Evolutionary conservation across 2,329 filamentous ascomycete species (phyloP).

Genomic region (Colletotrichum coccodes): DNA sequence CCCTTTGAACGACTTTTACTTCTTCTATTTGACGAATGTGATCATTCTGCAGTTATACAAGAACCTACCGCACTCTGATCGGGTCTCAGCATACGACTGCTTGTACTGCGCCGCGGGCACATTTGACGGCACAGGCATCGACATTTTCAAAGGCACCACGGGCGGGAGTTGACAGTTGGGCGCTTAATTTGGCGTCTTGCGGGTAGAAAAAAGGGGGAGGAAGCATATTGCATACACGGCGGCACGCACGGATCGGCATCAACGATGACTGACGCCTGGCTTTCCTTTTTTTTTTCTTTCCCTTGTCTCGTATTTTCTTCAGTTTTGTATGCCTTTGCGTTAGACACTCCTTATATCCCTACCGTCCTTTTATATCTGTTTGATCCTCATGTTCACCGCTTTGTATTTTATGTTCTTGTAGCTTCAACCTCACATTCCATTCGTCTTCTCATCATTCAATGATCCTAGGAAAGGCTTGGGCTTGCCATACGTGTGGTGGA

Average conservation of each 20-base stretch:
- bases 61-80: neutral
- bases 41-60: neutral
- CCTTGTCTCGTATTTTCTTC: neutral
- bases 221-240: constrained; percentile 17
- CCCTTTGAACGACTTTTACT: constrained; percentile 1
- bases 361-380: neutral
- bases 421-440: neutral
- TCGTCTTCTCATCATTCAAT: neutral
- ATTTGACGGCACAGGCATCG: neutral
- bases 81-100: no score
- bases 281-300: neutral
- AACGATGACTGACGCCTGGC: constrained; percentile 17
- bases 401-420: neutral
- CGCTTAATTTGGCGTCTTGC: constrained; percentile 9
- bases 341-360: neutral
- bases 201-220: constrained; percentile 4
- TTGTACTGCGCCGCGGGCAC: neutral
- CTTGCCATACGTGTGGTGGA: neutral
- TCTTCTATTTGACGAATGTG: constrained; percentile 7
- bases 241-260: constrained; percentile 10
- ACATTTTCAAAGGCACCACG: neutral
- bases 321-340: neutral
- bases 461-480: neutral
- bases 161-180: neutral
- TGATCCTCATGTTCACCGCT: neutral